Conservation (phyloP, 2,329 filamentous ascomycete genomes). For the Triangularia verruculosa region DNA sequence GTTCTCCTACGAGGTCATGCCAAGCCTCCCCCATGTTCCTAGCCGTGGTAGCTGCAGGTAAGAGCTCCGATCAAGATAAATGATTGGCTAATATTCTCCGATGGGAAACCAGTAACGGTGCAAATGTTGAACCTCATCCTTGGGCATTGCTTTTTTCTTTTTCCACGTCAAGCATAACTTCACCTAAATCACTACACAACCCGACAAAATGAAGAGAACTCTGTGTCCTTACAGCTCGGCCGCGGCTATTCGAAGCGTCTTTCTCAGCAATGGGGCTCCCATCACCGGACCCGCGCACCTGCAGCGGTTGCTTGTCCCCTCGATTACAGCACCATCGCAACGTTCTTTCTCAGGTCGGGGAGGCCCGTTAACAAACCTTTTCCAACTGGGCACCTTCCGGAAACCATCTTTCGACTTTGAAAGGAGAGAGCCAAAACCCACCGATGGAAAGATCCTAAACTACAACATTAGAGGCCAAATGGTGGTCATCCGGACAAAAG, state of each 20-base stretch:
- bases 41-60: background rate
- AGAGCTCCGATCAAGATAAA: background rate
- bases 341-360: background rate
- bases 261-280: conserved; percentile 38
- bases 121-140: background rate
- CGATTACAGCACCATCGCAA: background rate
- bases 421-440: background rate
- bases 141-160: background rate
- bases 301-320: conserved; percentile 20
- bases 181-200: background rate
- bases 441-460: conserved; percentile 35
- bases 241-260: conserved; percentile 46
- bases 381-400: background rate
- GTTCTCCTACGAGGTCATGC: background rate
- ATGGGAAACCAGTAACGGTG: background rate
- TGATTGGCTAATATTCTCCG: conserved; percentile 6
- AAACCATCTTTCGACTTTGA: background rate
- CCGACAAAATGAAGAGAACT: conserved; percentile 13
- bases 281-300: conserved; percentile 27
- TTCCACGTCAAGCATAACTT: background rate
- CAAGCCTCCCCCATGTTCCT: background rate
- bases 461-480: conserved; percentile 45
- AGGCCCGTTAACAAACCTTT: background rate
- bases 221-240: conserved; percentile 44
- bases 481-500: conserved; percentile 36